A percentile compares a stretch with the other conserved stretches of the same genome.
Conservation (phyloP, 257 asterid species). For the Plantago ovata region DNA sequence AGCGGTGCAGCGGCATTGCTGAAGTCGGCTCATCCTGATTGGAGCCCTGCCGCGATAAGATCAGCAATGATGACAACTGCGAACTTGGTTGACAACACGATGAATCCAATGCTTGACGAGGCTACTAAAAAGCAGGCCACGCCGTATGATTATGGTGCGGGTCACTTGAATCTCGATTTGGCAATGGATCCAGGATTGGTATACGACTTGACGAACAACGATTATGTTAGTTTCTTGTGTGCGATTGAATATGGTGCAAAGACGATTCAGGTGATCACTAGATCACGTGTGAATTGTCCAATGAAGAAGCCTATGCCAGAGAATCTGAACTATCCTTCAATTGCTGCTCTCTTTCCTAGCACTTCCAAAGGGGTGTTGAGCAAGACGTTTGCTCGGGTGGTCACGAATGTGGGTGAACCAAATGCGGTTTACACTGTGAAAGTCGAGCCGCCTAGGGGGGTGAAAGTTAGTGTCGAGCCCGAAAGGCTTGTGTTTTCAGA, state of each 20-base stretch:
- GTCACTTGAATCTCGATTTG: conserved; percentile 71
- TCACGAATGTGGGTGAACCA: conserved; percentile 70
- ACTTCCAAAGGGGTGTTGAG: conserved; percentile 40
- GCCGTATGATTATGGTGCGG: conserved; percentile 85
- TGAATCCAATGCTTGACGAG: conserved; percentile 61
- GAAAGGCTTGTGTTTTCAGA: conserved; percentile 61
- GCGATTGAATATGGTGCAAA: conserved; percentile 73
- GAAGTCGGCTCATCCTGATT: conserved; percentile 93
- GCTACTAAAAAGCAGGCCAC: conserved; percentile 68
- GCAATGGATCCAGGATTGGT: conserved; percentile 97
- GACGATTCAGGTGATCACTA: conserved; percentile 88
- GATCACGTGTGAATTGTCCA: conserved; percentile 68
- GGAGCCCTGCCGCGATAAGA: conserved; percentile 91
- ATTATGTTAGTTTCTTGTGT: conserved; percentile 79
- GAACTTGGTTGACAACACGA: conserved; percentile 40
- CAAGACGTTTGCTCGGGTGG: conserved; percentile 72
- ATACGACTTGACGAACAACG: conserved; percentile 56
- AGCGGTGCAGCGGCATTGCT: conserved; percentile 97
- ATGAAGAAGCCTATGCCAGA: conserved; percentile 66
- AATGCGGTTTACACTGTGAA: conserved; percentile 48
- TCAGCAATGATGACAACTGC: conserved; percentile 99
- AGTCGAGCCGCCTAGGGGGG: conserved; percentile 78
- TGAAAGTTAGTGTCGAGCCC: conserved; percentile 65
- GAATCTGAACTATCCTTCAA: conserved; percentile 83
- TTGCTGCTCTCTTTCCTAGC: conserved; percentile 66